These are phyloP conservation scores for Breviolum minutum DNA, from an alignment of 73 alveolate genomes.

Conservation along the genomic window DNA sequence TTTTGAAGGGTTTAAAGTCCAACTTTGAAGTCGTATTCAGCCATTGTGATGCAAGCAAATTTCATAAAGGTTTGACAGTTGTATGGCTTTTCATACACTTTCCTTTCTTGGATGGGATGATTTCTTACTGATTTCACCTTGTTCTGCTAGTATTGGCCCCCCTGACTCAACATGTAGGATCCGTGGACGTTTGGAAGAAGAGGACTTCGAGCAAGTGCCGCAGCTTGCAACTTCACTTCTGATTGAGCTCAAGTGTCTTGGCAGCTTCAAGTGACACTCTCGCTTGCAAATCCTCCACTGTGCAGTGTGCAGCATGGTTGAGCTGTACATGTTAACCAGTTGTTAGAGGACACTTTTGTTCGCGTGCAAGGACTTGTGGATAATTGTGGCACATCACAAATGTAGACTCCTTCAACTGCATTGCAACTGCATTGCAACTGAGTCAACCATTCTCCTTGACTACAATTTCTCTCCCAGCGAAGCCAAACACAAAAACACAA, in stretches of 20 bases:
- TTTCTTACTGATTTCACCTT: not conserved
- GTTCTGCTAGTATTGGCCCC: not conserved
- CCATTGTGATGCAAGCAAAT: not conserved
- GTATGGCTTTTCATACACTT: constrained; percentile 14
- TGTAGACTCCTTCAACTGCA: not conserved
- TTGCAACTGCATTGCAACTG: not conserved
- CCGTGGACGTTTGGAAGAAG: constrained; percentile 77
- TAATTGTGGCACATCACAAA: no score
- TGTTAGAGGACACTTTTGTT: not conserved
- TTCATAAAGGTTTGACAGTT: not conserved
- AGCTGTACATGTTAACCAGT: not conserved
- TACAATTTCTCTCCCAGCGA: constrained; percentile 58
- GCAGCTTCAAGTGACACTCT: not conserved
- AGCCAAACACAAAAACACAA: not conserved
- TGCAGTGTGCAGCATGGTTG: not conserved
- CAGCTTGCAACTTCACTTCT: constrained; percentile 86
- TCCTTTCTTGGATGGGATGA: constrained; percentile 30
- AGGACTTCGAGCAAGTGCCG: constrained; percentile 84
- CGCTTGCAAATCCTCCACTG: not conserved
- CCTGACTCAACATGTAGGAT: constrained; percentile 18
- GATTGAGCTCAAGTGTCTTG: constrained; percentile 49
- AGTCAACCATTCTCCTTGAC: constrained; percentile 88
- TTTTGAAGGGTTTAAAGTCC: no score
- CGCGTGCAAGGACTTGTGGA: no score
- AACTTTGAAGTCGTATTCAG: not conserved